These are phyloP conservation scores for Tagetes patula DNA, from an alignment of 129 eudicot genomes.

Conservation along the genomic window DNA sequence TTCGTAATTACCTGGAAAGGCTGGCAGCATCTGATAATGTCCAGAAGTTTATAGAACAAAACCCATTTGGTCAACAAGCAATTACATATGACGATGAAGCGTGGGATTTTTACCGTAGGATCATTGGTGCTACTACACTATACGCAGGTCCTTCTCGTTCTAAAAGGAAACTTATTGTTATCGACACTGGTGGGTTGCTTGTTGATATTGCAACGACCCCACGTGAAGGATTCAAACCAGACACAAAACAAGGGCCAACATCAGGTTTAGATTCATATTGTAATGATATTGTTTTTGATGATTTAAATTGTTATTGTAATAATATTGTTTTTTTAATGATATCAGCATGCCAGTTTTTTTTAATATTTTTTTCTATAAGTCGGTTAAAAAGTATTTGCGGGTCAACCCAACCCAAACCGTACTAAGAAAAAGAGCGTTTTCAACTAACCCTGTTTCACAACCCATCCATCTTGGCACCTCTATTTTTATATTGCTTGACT, in stretches of 20 bases:
- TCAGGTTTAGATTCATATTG: slow-evolving; percentile 44
- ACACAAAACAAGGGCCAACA: slow-evolving; percentile 34
- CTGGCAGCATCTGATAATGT: slow-evolving; percentile 38
- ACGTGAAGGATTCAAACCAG: slow-evolving; percentile 40
- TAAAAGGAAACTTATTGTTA: slow-evolving; percentile 62
- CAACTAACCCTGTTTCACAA: not conserved
- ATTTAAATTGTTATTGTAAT: not conserved
- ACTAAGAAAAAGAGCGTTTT: not conserved
- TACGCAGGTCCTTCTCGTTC: slow-evolving; percentile 17
- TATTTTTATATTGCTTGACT: not conserved
- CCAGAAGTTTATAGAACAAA: slow-evolving; percentile 35
- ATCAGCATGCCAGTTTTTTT: not conserved
- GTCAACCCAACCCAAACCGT: not conserved
- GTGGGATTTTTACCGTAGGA: slow-evolving; percentile 37
- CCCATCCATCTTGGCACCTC: slow-evolving; percentile 1
- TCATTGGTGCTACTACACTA: slow-evolving; percentile 25
- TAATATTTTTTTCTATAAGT: not conserved
- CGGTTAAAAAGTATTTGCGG: not conserved
- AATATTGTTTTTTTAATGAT: not conserved
- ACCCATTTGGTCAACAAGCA: slow-evolving; percentile 41
- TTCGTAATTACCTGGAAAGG: slow-evolving; percentile 33
- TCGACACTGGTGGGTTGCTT: slow-evolving; percentile 61
- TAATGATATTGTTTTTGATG: not conserved
- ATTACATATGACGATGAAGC: slow-evolving; percentile 29
- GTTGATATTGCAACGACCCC: slow-evolving; percentile 40